Base-by-base conservation (phyloP, 306 rosid genomes). In the Fragaria nilgerrensis region DNA sequence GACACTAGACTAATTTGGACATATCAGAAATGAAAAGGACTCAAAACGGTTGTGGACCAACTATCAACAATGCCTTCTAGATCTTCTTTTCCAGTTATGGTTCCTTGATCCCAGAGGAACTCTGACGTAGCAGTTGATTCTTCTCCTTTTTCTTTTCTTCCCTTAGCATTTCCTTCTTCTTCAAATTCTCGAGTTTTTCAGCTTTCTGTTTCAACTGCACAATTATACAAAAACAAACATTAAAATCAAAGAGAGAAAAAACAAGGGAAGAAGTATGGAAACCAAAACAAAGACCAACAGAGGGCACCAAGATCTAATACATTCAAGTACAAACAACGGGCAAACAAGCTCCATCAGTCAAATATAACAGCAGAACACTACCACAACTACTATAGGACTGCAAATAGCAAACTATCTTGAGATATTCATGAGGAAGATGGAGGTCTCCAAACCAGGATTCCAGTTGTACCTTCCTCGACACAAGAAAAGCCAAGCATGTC, bases 181-280 rank as follows among this genome's bases (percentile, higher is more conserved):
- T 93, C 96, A 93, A 93, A 65, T 80, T 41, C 75, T 90, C 96
- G 36, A 88, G 85, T 47, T 91, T 91, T 86, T 85, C 97, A 3
- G 81, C 86, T 82, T 90, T 88, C 80, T 93, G 97, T 85, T 90
- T 90, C 77, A 90, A 73, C 98, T 93, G 86, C 68, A 68, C 37
- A 37, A n/a, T 79, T 13, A 25, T 59, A 16, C 66, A 47, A 52
- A 29, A 34, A 7, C 13, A 19, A 16, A 56, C 9, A 63, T 29
- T 63, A 44, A 34, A 25, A 49, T 20, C 61, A 25, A 56, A 32
- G 34, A 32, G 37, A 17, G 1, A 20, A 8, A 19, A 20, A 37
- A 53, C 10, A 15, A 49, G 0, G 34, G 67, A 34, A 36, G 43
- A 20, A 27, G 23, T 37, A 52, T 49, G 20, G 4, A 66, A 52